Percentiles rank a stretch among this genome's conserved stretches.
These are phyloP conservation scores for Camelina sativa DNA, from an alignment of 345 rosid species.

Conservation along the genomic window DNA sequence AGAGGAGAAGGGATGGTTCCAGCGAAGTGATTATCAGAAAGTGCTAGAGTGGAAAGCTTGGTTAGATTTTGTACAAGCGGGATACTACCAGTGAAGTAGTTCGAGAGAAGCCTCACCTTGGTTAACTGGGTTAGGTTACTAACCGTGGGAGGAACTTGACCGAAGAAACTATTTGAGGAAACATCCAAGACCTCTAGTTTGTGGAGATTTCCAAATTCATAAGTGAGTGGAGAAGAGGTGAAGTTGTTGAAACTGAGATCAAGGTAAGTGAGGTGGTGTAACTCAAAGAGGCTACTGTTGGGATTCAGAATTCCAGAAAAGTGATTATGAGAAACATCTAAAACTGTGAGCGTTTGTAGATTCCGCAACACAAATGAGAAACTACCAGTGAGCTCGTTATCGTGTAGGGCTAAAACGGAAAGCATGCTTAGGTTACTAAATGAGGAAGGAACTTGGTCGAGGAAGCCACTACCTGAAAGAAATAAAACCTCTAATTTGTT, in stretches of 20 bases:
- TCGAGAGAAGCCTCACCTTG: accelerated
- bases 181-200: background rate
- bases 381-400: background rate
- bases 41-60: background rate
- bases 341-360: background rate
- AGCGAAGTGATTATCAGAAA: background rate
- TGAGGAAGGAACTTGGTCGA: background rate
- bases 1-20: background rate
- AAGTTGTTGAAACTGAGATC: background rate
- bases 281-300: background rate
- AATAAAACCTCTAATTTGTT: background rate
- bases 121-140: background rate
- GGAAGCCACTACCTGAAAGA: background rate
- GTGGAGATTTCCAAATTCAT: background rate
- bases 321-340: background rate
- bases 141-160: background rate
- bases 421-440: background rate
- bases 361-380: background rate
- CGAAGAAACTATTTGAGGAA: background rate
- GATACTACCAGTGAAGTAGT: background rate
- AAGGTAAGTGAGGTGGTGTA: background rate
- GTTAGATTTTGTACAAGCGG: background rate
- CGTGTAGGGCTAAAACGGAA: background rate
- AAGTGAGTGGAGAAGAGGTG: background rate
- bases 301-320: background rate